Evolutionary conservation across 2,329 filamentous ascomycete species (phyloP).

Genomic region (Botrytis tulipae): DNA sequence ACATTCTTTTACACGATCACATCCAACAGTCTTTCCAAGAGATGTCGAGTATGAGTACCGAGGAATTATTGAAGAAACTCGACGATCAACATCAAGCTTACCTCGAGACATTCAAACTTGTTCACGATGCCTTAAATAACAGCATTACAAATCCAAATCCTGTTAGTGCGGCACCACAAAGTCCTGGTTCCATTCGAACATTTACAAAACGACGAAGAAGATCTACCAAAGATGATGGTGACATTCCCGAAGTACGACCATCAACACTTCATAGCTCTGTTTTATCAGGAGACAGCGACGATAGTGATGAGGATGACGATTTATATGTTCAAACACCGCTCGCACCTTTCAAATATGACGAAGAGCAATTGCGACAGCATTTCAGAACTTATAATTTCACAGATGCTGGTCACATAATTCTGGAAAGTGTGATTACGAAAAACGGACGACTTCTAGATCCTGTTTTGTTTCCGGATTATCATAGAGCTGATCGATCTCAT

Average conservation of each 20-base stretch:
- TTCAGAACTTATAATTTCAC: conserved; percentile 45
- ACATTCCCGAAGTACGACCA: conserved; percentile 4
- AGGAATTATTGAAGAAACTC: conserved; percentile 32
- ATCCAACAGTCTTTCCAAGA: not conserved
- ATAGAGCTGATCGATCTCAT: conserved; percentile 28
- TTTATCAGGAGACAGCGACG: conserved; percentile 39
- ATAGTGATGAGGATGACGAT: conserved; percentile 41
- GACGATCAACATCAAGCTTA: conserved; percentile 34
- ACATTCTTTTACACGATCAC: conserved; percentile 8
- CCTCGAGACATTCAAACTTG: conserved; percentile 30
- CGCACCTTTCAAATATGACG: conserved; percentile 42
- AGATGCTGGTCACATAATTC: conserved; percentile 42
- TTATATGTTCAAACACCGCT: conserved; percentile 44
- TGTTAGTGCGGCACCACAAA: conserved; percentile 4
- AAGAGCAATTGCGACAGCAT: conserved; percentile 47
- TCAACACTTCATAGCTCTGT: conserved; percentile 27
- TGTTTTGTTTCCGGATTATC: conserved; percentile 28
- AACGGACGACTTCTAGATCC: conserved; percentile 27
- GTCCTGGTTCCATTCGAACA: conserved; percentile 2
- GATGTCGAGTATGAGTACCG: conserved; percentile 21
- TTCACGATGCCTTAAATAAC: conserved; percentile 32
- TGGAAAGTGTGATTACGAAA: conserved; percentile 37
- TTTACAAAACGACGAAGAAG: conserved; percentile 11
- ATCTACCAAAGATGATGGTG: conserved; percentile 6
- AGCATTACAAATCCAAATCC: not conserved